A percentile compares a stretch with the other conserved stretches of the same genome.
phyloP scores from a whole-genome alignment of 2,329 filamentous ascomycete genomes.

The Aschersonia sp. region DNA sequence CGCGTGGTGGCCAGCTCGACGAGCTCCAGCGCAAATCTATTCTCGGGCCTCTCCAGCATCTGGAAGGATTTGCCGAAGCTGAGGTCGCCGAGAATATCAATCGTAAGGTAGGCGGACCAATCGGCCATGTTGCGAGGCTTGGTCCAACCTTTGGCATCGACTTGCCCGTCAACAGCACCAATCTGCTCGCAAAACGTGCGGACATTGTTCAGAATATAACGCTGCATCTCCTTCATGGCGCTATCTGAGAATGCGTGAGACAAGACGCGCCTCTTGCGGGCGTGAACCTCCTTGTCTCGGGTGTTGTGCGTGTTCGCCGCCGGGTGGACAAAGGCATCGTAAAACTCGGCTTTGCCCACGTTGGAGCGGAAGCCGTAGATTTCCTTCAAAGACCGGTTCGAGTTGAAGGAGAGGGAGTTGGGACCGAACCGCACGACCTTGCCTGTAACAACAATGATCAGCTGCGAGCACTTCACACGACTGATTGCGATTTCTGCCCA shows the following conservation, averaged over 20 bases:
- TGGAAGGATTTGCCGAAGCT: slow-evolving; percentile 48
- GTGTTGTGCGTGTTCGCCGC: slow-evolving; percentile 59
- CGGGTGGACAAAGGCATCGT: slow-evolving; percentile 57
- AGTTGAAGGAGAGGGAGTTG: slow-evolving; percentile 66
- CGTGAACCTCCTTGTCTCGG: slow-evolving; percentile 53
- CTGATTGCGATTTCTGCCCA: not conserved
- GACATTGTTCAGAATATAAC: slow-evolving; percentile 50
- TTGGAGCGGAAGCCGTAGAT: slow-evolving; percentile 52
- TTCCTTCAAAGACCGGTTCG: slow-evolving; percentile 48
- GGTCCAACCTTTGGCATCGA: slow-evolving; percentile 41
- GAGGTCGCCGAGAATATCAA: slow-evolving; percentile 47
- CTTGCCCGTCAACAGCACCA: slow-evolving; percentile 23
- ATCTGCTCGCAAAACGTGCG: slow-evolving; percentile 50
- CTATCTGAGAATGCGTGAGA: slow-evolving; percentile 57
- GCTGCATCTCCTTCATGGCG: slow-evolving; percentile 53
- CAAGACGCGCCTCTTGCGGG: slow-evolving; percentile 55
- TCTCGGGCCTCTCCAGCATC: slow-evolving; percentile 43
- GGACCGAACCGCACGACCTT: slow-evolving; percentile 64
- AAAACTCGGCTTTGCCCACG: slow-evolving; percentile 56
- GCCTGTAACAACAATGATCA: slow-evolving; percentile 19
- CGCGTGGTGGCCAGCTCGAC: slow-evolving; percentile 54
- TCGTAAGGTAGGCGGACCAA: slow-evolving; percentile 47
- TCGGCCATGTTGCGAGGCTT: slow-evolving; percentile 45
- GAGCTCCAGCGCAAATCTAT: slow-evolving; percentile 51
- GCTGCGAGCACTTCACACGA: not conserved